Percentiles rank a stretch among this genome's conserved stretches.
phyloP scores from a whole-genome alignment of 805 yeast genomes.

The Wickerhamiella parazyma region DNA sequence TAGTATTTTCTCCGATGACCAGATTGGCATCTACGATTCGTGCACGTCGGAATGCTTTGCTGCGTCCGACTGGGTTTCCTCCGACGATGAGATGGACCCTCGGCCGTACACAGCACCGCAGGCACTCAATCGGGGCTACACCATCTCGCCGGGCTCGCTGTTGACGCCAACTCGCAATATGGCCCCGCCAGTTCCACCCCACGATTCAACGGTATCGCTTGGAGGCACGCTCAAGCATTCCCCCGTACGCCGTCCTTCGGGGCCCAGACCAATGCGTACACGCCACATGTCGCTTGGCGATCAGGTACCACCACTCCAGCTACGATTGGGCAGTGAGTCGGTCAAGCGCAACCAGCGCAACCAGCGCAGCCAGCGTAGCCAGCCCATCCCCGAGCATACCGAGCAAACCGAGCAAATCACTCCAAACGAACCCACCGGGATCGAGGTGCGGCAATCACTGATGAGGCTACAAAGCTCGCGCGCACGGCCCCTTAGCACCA shows the following conservation, averaged over 20 bases:
- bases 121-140: neutral
- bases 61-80: neutral
- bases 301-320: slow-evolving; percentile 2
- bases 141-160: neutral
- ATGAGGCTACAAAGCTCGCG: neutral
- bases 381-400: neutral
- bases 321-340: neutral
- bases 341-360: too few species aligned
- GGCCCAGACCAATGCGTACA: slow-evolving; percentile 4
- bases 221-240: neutral
- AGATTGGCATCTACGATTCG: slow-evolving; percentile 2
- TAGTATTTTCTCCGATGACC: neutral
- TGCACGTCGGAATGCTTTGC: slow-evolving; percentile 8
- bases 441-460: neutral
- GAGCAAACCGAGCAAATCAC: too few species aligned
- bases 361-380: too few species aligned
- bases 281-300: slow-evolving; percentile 1
- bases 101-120: neutral
- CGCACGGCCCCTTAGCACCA: neutral
- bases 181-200: neutral
- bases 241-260: neutral
- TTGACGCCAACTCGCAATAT: neutral
- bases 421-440: neutral
- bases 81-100: neutral
- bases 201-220: neutral